phyloP scores from a whole-genome alignment of 2,329 filamentous ascomycete genomes.

The Paracoccidioides lutzii region DNA sequence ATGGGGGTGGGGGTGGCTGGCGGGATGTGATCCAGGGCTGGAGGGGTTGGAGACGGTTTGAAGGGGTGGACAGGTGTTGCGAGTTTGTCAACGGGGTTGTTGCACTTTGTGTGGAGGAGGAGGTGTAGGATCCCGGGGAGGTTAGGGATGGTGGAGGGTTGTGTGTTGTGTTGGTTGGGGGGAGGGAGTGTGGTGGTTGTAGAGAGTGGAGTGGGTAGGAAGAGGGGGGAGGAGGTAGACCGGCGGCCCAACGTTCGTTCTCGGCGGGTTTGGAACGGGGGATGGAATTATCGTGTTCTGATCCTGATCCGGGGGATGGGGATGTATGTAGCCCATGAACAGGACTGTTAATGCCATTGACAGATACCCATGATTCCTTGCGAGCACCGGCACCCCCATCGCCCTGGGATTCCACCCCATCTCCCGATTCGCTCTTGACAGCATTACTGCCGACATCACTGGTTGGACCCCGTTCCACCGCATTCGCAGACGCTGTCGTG shows the following conservation, averaged over 20 bases:
- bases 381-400: constrained; percentile 21
- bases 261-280: constrained; percentile 3
- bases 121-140: constrained; percentile 14
- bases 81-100: constrained; percentile 14
- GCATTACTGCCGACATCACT: constrained; percentile 31
- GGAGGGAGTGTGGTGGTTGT: constrained; percentile 21
- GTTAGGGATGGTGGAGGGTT: constrained; percentile 20
- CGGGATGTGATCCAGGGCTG: constrained; percentile 27
- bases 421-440: constrained; percentile 29
- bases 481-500: constrained; percentile 13
- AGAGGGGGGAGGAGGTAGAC: constrained; percentile 3
- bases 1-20: constrained; percentile 13
- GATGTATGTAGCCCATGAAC: constrained; percentile 8
- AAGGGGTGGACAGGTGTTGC: constrained; percentile 15
- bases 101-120: constrained; percentile 9
- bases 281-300: constrained; percentile 1
- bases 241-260: constrained; percentile 6
- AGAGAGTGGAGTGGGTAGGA: constrained; percentile 19
- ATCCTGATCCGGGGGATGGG: neutral
- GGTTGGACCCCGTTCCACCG: constrained; percentile 21
- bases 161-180: constrained; percentile 14
- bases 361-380: constrained; percentile 31
- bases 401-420: constrained; percentile 17
- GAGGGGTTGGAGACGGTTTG: constrained; percentile 27
- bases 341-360: constrained; percentile 22